Evolutionary conservation across 306 rosid genomes (phyloP), one percentile per base, ranked within the genome.

Genomic region (Vachellia collinsii): DNA sequence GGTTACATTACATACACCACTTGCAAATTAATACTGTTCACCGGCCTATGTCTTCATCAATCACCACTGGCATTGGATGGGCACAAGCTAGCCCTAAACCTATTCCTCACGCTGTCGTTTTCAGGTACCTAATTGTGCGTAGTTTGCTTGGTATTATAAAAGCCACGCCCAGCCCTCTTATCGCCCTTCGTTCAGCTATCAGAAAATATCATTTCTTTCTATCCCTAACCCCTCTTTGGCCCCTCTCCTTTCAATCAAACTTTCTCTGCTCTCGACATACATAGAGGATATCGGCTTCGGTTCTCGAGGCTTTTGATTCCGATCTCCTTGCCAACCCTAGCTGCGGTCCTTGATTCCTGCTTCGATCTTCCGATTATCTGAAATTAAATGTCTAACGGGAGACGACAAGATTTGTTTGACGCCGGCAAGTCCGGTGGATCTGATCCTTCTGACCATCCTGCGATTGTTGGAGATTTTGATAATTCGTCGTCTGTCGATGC

Each of bases 351-450:
- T 25, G 48, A 25, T 67, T 77, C 12, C 36, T 37, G 10, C 42
- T n/a, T 36, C 11, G 12, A 23, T 50, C 65, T 69, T 69, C 12
- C 29, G 59, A 43, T 66, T 23, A 37, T 59, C 74, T 34, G 82
- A 77, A 5, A 56, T 20, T 20, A 23, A 59, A 94, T 94, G 97
- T 81, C 93, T 1, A 76, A 87, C 77, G 79, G 67, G 8, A 84
- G 92, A 76, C 88, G 44, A 81, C 86, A 37, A 50, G 94, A 89
- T 80, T 88, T 76, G 72, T 50, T 79, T 20, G 44, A 73, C 34
- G 71, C 78, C 36, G 85, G 85, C 13, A 34, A 70, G 46, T 70
- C 46, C 69, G 68, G 75, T 7, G 85, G 72, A 51, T 66, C 13
- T 46, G 89, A 87, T 82, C 78, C 77, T 34, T 72, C 47, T n/a